Evolutionary conservation across 208 protist species (phyloP), one percentile per base, ranked within the genome.

Genomic region (Crithidia brevicula): DNA sequence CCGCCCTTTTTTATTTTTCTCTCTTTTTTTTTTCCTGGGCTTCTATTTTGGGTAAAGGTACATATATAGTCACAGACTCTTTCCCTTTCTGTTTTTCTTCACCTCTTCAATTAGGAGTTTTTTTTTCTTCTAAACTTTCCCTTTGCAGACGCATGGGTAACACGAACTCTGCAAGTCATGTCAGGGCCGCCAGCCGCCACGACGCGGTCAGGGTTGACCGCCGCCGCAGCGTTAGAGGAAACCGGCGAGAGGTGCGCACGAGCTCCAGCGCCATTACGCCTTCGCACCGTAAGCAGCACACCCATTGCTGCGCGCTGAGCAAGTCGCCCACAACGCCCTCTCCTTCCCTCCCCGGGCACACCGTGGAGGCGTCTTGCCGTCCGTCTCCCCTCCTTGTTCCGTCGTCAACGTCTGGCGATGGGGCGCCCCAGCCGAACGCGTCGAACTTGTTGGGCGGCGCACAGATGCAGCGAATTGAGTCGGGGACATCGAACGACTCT

Each of bases 51-150:
- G n/a, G n/a, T n/a, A n/a, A n/a, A n/a, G n/a, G n/a, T n/a, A n/a
- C n/a, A n/a, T n/a, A n/a, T n/a, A n/a, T n/a, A n/a, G n/a, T n/a
- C 52, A 36, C 13, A 54, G 50, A 23, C 22, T 58, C 20, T 56
- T 4, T 64, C 9, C 18, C 18, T 46, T 67, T 47, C 43, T 15
- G n/a, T 16, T 30, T 43, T 25, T 18, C 45, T 27, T 49, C 51
- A 30, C 16, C 42, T 58, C 22, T 51, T n/a, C 25, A 9, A 27
- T n/a, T n/a, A n/a, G n/a, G n/a, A n/a, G n/a, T n/a, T n/a, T n/a
- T n/a, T n/a, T n/a, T n/a, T n/a, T n/a, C n/a, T n/a, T n/a, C n/a
- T n/a, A n/a, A n/a, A n/a, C n/a, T n/a, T n/a, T n/a, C n/a, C n/a
- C n/a, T n/a, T n/a, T n/a, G n/a, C n/a, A n/a, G n/a, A n/a, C n/a